Base-by-base conservation (phyloP, 1,284 basidiomycete species). In the Mycena sp. region DNA sequence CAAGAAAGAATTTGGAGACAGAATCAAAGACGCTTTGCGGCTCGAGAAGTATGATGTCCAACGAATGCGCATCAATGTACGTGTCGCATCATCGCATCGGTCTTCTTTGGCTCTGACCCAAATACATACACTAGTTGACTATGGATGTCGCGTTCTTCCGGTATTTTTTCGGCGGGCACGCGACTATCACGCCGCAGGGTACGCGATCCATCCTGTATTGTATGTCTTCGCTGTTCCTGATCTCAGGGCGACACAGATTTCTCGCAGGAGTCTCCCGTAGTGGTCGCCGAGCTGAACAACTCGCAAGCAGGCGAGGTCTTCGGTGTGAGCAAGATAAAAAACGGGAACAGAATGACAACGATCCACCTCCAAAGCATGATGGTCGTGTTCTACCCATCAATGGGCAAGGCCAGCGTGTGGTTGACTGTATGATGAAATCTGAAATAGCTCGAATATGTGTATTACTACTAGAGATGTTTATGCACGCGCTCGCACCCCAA, bases 1-100 rank as follows among this genome's bases (percentile, higher is more conserved):
- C 58, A 70, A 67, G 64, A 70, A 68, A 23, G 67, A 70, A 10
- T 70, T 70, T 29, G 67, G 68, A 23, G 67, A 70, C 30, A 48
- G 29, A 12, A 68, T 70, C 28, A 70, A 70, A 44, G 59, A 10
- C 9, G 53, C 58, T 4, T 46, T 65, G 40, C 38, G 61, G 32
- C 58, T 69, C 11, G 68, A 69, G 49, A 69, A 69, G 50, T 69
- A 68, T 21, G 68, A 59, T 3, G 59, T 63, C 2, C 68, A 69
- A 49, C 46, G 63, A 5, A 69, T 65, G 66, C 61, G 60, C 12
- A 55, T 69, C 25, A 63, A 64, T 30, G 65, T 67, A 35, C 53
- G 58, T 45, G 17, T 23, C 23, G 3, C 4, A 4, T 4, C 28
- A n/a, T n/a, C n/a, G n/a, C n/a, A n/a, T n/a, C n/a, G n/a, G n/a